Percentiles rank a stretch among this genome's conserved stretches.
Conservation (phyloP, 1,284 basidiomycete species). For the Sphaerobolus stellatus region DNA sequence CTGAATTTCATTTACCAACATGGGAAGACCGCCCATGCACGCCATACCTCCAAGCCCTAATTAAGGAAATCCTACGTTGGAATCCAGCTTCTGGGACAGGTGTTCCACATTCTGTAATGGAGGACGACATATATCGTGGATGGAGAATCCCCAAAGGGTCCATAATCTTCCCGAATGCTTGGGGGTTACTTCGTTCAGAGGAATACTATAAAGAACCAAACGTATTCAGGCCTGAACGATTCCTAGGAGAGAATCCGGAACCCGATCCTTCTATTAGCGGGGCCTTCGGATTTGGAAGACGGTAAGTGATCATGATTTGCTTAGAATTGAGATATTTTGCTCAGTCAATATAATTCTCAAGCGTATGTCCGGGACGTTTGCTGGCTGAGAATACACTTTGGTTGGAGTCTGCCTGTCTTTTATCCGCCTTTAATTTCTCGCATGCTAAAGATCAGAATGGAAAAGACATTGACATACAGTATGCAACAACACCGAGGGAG, state of each 20-base stretch:
- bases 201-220: slow-evolving; percentile 27
- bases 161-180: slow-evolving; percentile 27
- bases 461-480: slow-evolving; percentile 1
- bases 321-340: background rate
- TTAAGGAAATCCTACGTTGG: slow-evolving; percentile 66
- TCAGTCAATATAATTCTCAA: background rate
- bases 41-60: slow-evolving; percentile 59
- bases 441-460: slow-evolving; percentile 2
- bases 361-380: slow-evolving; percentile 2
- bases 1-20: slow-evolving; percentile 48
- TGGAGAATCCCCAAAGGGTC: slow-evolving; percentile 30
- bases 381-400: slow-evolving; percentile 1
- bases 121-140: slow-evolving; percentile 29
- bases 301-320: slow-evolving; percentile 7
- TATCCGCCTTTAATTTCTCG: slow-evolving; percentile 2
- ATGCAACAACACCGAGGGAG: background rate
- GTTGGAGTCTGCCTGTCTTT: slow-evolving; percentile 6
- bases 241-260: slow-evolving; percentile 18
- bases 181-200: slow-evolving; percentile 36
- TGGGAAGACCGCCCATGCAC: slow-evolving; percentile 57
- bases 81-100: slow-evolving; percentile 47
- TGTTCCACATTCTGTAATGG: slow-evolving; percentile 27
- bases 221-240: slow-evolving; percentile 29
- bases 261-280: slow-evolving; percentile 39
- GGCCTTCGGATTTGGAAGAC: slow-evolving; percentile 19